Conservation (phyloP, 768 basidiomycete species). For the Imleria badia region DNA sequence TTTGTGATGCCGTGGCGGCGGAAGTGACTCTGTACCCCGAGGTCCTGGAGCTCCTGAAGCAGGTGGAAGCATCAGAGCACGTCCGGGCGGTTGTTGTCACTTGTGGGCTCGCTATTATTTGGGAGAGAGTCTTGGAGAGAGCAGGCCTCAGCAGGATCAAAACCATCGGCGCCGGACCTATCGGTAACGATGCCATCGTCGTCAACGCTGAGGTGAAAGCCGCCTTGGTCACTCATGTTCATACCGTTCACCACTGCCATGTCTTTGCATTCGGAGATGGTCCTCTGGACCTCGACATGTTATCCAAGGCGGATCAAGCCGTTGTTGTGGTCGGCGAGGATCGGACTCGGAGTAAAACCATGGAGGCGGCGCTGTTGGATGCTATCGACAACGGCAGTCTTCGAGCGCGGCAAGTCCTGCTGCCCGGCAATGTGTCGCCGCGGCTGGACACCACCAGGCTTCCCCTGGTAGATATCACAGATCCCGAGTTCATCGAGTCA, state of each 20-base stretch:
- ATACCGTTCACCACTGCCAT: constrained; percentile 10
- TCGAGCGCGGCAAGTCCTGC: constrained; percentile 13
- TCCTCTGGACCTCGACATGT: constrained; percentile 14
- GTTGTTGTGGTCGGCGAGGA: constrained; percentile 14
- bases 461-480: constrained; percentile 16
- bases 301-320: constrained; percentile 16
- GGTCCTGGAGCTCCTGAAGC: constrained; percentile 17
- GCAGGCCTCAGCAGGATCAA: constrained; percentile 16
- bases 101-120: constrained; percentile 8
- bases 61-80: constrained; percentile 18
- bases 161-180: constrained; percentile 10
- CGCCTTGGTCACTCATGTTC: constrained; percentile 14
- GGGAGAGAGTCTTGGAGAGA: constrained; percentile 16
- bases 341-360: constrained; percentile 11
- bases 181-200: constrained; percentile 7
- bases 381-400: constrained; percentile 13
- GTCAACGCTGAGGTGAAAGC: constrained; percentile 16
- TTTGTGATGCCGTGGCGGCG: constrained; percentile 14
- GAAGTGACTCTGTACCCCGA: constrained; percentile 15
- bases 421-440: constrained; percentile 11
- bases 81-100: constrained; percentile 15
- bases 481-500: constrained; percentile 12
- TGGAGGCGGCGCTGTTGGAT: constrained; percentile 12
- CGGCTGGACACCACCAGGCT: constrained; percentile 15
- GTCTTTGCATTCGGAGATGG: constrained; percentile 14